Evolutionary conservation across 805 yeast genomes (phyloP).

Genomic region (Metschnikowia colocasiae): DNA sequence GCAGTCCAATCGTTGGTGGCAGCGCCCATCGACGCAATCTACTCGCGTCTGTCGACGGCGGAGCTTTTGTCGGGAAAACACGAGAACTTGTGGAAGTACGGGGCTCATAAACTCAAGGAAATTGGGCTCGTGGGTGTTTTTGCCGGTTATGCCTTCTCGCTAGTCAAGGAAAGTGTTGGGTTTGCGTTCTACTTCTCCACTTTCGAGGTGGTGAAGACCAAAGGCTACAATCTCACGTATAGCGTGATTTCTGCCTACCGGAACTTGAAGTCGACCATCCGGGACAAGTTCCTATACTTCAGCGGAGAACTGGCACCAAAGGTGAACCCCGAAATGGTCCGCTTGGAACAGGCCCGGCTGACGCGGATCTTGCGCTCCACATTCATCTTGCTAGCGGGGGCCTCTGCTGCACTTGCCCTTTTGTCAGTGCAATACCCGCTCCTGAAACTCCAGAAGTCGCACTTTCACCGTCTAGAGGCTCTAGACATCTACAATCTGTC

Average conservation of each 20-base stretch:
- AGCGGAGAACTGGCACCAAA: conserved; percentile 15
- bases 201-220: conserved; percentile 75
- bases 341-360: conserved; percentile 35
- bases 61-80: conserved; percentile 67
- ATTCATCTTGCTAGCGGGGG: conserved; percentile 79
- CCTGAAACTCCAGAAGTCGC: conserved; percentile 72
- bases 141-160: conserved; percentile 81
- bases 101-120: conserved; percentile 60
- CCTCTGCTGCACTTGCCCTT: conserved; percentile 74
- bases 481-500: conserved; percentile 57
- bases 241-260: conserved; percentile 42
- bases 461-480: conserved; percentile 74
- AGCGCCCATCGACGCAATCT: conserved; percentile 90
- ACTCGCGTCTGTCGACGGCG: conserved; percentile 72
- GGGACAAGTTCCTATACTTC: conserved; percentile 20
- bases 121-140: conserved; percentile 82
- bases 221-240: conserved; percentile 50
- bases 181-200: conserved; percentile 82
- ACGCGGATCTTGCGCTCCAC: conserved; percentile 57
- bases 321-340: conserved; percentile 16
- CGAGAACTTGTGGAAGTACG: conserved; percentile 75
- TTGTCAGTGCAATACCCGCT: conserved; percentile 83
- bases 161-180: conserved; percentile 75
- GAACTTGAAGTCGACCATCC: conserved; percentile 32
- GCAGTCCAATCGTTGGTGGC: conserved; percentile 85